Conservation (phyloP, 1,284 basidiomycete species). For the Phlebopus sp. region DNA sequence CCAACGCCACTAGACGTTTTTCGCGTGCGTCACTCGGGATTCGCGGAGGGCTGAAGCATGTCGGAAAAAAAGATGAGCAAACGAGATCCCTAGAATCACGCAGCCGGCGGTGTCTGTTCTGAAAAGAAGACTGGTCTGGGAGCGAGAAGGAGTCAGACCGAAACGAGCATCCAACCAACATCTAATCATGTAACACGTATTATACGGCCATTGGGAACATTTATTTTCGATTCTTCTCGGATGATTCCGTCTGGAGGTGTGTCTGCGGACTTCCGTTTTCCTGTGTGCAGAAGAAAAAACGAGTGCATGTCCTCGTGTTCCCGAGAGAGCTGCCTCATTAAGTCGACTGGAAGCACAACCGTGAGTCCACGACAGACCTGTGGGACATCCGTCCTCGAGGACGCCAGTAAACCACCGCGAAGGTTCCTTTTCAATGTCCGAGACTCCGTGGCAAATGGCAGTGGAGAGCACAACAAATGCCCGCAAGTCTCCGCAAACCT, state of each 20-base stretch:
- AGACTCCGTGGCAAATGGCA: slow-evolving; percentile 26
- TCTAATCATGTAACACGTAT: slow-evolving; percentile 22
- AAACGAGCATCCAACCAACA: slow-evolving; percentile 4
- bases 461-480: slow-evolving; percentile 1
- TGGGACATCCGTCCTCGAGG: slow-evolving; percentile 16
- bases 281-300: slow-evolving; percentile 20
- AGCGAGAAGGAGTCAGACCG: background rate
- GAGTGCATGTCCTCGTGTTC: too few species aligned
- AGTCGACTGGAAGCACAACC: slow-evolving; percentile 1
- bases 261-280: slow-evolving; percentile 29
- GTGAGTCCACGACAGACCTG: slow-evolving; percentile 8
- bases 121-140: slow-evolving; percentile 2
- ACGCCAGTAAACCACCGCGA: slow-evolving; percentile 19
- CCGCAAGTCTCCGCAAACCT: slow-evolving; percentile 1
- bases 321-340: slow-evolving; percentile 3
- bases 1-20: slow-evolving; percentile 26
- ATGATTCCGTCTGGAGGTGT: slow-evolving; percentile 13
- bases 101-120: slow-evolving; percentile 3
- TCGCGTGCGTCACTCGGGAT: slow-evolving; percentile 22
- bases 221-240: slow-evolving; percentile 26
- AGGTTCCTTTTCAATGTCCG: slow-evolving; percentile 33
- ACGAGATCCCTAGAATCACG: slow-evolving; percentile 9
- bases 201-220: slow-evolving; percentile 18
- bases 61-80: background rate
- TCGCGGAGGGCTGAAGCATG: slow-evolving; percentile 1